Percentiles rank a stretch among this genome's conserved stretches.
These are phyloP conservation scores for Crithidia expoeki DNA, from an alignment of 208 protist species.

Conservation along the genomic window DNA sequence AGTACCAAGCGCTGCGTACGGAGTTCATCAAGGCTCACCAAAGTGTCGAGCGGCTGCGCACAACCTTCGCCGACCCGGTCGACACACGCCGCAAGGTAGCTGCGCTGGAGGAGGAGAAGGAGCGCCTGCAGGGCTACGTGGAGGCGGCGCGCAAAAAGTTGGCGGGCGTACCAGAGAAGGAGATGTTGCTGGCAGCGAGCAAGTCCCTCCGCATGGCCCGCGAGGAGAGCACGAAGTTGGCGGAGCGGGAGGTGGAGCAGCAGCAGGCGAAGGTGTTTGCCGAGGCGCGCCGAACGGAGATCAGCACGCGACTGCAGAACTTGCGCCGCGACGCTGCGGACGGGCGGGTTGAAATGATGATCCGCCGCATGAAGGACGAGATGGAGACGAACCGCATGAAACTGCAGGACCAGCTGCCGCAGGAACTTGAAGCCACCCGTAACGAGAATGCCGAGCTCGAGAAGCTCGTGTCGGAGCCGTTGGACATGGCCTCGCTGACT, in stretches of 20 bases:
- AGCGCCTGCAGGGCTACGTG: conserved; percentile 75
- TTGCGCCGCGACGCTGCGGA: conserved; percentile 81
- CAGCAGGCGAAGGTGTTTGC: conserved; percentile 78
- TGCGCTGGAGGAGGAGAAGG: conserved; percentile 78
- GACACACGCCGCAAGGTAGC: conserved; percentile 75
- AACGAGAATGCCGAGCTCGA: conserved; percentile 81
- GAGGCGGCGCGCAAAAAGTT: conserved; percentile 81
- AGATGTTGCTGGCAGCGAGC: conserved; percentile 76
- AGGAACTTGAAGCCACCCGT: conserved; percentile 74
- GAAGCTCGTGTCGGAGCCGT: conserved; percentile 80
- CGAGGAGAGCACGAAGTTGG: conserved; percentile 74
- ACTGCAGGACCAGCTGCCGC: conserved; percentile 86
- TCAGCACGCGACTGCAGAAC: conserved; percentile 84
- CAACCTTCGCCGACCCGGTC: conserved; percentile 74
- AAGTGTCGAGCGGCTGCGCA: conserved; percentile 77
- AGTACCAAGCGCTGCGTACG: conserved; percentile 81
- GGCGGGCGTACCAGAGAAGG: conserved; percentile 64
- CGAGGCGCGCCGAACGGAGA: conserved; percentile 71
- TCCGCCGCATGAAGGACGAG: conserved; percentile 86
- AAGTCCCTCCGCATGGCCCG: conserved; percentile 69
- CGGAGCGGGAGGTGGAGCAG: conserved; percentile 81
- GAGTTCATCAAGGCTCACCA: conserved; percentile 87
- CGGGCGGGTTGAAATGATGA: conserved; percentile 82
- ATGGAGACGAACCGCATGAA: conserved; percentile 88
- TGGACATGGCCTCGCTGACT: conserved; percentile 74